These are phyloP conservation scores for Irpex rosettiformis DNA, from an alignment of 1,284 basidiomycete species.

Conservation along the genomic window DNA sequence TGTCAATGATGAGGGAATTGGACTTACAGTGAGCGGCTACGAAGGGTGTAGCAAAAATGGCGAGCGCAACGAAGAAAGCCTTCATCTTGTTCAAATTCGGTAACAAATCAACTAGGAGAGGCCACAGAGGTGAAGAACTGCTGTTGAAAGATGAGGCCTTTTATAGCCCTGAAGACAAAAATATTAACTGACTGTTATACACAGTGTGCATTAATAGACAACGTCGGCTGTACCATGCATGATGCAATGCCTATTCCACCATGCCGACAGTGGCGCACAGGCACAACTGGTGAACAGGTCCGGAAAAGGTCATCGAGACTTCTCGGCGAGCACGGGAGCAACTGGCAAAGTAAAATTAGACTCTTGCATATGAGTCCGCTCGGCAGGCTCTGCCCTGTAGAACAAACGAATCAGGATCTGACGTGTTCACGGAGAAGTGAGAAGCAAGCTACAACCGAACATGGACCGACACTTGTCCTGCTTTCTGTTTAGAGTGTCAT, in stretches of 20 bases:
- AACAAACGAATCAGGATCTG: neutral
- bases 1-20: neutral
- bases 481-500: too few relatives aligned
- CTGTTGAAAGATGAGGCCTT: neutral
- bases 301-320: too few relatives aligned
- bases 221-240: neutral
- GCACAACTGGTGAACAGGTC: too few relatives aligned
- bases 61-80: conserved; percentile 20
- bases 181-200: too few relatives aligned
- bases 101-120: neutral
- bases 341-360: too few relatives aligned
- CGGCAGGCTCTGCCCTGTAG: neutral
- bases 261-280: too few relatives aligned
- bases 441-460: conserved; percentile 6
- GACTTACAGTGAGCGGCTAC: conserved; percentile 23
- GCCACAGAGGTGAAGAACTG: neutral
- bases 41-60: conserved; percentile 17
- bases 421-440: conserved; percentile 9
- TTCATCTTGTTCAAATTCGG: conserved; percentile 17
- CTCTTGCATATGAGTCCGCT: neutral
- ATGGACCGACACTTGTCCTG: neutral
- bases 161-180: neutral
- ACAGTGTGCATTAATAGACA: neutral
- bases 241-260: neutral
- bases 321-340: too few relatives aligned